phyloP scores from a whole-genome alignment of 2,329 filamentous ascomycete genomes.

The Alternaria consortialis region DNA sequence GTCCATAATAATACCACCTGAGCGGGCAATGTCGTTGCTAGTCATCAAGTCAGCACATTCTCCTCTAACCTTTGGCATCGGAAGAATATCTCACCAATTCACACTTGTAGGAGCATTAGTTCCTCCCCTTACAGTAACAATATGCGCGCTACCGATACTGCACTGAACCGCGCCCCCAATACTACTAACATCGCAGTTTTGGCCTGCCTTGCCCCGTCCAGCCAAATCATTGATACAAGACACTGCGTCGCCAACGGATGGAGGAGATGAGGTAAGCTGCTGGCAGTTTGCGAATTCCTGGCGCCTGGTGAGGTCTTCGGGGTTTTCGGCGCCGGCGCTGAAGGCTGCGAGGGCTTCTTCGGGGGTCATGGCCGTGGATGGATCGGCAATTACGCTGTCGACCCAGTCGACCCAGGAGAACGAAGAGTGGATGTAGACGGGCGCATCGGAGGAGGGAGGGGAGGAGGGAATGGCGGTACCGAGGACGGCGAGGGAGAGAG shows the following conservation, averaged over 20 bases:
- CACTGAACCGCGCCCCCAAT: background rate
- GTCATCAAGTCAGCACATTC: background rate
- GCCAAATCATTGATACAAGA: background rate
- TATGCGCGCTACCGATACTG: background rate
- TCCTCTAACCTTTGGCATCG: rapidly evolving
- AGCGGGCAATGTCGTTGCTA: conserved; percentile 10
- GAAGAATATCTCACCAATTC: background rate
- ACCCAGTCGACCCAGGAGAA: conserved; percentile 17
- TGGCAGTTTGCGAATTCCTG: background rate
- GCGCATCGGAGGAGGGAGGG: background rate
- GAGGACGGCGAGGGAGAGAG: conserved; percentile 4
- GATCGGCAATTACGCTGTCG: conserved; percentile 7
- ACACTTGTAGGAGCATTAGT: conserved; percentile 1
- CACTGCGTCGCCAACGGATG: background rate
- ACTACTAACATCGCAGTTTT: background rate
- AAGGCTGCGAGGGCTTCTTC: conserved; percentile 2
- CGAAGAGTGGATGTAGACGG: background rate
- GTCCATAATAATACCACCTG: conserved; percentile 16
- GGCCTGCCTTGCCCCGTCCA: background rate
- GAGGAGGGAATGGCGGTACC: background rate
- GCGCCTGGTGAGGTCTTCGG: background rate
- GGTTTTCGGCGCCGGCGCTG: background rate
- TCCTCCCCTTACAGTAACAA: conserved; percentile 3
- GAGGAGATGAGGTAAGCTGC: background rate
- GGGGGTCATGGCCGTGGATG: background rate